Conservation (phyloP, 805 yeast species). For the Dipodascus albidus region DNA sequence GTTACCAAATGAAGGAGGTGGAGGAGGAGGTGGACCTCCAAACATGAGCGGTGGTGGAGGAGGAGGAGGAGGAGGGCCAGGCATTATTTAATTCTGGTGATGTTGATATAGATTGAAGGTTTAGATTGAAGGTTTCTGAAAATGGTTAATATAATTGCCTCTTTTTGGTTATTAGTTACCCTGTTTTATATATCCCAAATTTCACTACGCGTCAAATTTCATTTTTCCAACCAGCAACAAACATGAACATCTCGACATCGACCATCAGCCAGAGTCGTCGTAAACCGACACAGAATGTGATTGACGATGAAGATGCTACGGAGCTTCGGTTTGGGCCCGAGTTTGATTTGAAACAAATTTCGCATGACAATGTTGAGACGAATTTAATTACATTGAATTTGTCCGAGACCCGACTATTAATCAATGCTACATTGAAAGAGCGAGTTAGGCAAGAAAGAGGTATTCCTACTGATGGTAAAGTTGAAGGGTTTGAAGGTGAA, state of each 20-base stretch:
- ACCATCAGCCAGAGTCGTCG: conserved; percentile 79
- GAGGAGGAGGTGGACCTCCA: conserved; percentile 26
- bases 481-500: conserved; percentile 21
- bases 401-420: conserved; percentile 80
- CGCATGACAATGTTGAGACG: conserved; percentile 68
- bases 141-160: no score
- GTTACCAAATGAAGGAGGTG: conserved; percentile 22
- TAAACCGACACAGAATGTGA: conserved; percentile 46
- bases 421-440: conserved; percentile 80
- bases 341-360: conserved; percentile 68
- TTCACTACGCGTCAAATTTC: not conserved
- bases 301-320: conserved; percentile 89
- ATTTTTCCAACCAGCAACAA: not conserved
- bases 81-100: no score
- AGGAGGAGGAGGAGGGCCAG: conserved; percentile 42
- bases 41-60: conserved; percentile 31
- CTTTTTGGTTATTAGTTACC: no score
- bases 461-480: conserved; percentile 23
- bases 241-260: conserved; percentile 82
- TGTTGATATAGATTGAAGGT: no score
- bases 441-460: conserved; percentile 39
- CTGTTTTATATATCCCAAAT: not conserved
- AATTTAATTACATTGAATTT: conserved; percentile 76
- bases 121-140: no score
- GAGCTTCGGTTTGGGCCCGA: conserved; percentile 84